Evolutionary conservation across 23 red algal species (phyloP).

Genomic region (Cyanidium caldarium): DNA sequence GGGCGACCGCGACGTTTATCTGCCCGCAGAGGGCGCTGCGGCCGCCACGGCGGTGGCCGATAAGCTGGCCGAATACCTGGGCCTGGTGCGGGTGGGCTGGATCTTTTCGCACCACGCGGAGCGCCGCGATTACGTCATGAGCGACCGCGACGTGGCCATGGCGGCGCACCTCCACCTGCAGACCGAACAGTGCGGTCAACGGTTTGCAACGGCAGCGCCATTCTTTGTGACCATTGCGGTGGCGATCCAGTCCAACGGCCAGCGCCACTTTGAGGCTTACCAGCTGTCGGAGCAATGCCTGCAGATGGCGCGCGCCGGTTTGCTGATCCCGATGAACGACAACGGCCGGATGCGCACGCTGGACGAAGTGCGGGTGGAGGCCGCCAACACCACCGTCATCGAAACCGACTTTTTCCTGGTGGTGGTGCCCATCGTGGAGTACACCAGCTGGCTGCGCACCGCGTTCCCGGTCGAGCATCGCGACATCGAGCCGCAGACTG

Average conservation of each 20-base stretch:
- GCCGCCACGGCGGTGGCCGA: constrained; percentile 43
- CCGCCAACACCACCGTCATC: constrained; percentile 32
- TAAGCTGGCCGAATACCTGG: constrained; percentile 35
- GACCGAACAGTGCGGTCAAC: background rate
- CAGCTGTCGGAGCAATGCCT: constrained; percentile 77
- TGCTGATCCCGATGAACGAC: constrained; percentile 32
- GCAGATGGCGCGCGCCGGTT: constrained; percentile 34
- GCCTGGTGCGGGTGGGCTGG: constrained; percentile 46
- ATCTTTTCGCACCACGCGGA: constrained; percentile 39
- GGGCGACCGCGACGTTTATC: constrained; percentile 44
- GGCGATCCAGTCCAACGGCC: constrained; percentile 41
- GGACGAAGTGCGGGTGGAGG: constrained; percentile 80
- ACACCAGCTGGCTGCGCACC: constrained; percentile 60
- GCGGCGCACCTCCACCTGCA: constrained; percentile 28
- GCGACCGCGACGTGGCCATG: constrained; percentile 42
- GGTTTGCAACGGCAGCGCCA: constrained; percentile 19
- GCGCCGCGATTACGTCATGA: constrained; percentile 54
- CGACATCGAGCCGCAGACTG: constrained; percentile 43
- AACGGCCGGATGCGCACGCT: constrained; percentile 15
- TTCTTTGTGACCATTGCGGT: constrained; percentile 78
- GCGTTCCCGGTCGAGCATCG: constrained; percentile 81
- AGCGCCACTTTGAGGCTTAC: constrained; percentile 76
- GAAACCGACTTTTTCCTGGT: constrained; percentile 95
- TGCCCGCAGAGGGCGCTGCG: constrained; percentile 13
- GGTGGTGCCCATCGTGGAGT: constrained; percentile 56